phyloP scores from a whole-genome alignment of 306 rosid genomes.

The Calophaca sinica region DNA sequence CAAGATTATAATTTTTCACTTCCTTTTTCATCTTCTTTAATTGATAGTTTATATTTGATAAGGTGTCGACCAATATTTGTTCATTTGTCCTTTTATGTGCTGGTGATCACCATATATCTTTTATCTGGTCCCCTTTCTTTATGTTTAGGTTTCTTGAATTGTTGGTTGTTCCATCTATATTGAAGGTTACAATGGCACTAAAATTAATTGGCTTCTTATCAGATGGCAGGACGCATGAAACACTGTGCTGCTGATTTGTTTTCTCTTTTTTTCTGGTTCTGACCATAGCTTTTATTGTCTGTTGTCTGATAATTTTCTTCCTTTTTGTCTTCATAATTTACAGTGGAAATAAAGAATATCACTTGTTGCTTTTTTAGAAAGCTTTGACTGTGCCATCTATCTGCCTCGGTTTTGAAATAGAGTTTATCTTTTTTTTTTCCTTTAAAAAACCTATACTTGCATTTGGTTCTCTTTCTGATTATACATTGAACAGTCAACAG shows the following conservation, averaged over 20 bases:
- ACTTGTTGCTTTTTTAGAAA: slow-evolving; percentile 19
- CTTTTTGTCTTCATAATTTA: background rate
- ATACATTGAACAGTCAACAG: slow-evolving; percentile 8
- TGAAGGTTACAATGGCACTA: slow-evolving; percentile 12
- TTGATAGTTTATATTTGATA: slow-evolving; percentile 27
- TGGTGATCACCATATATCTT: slow-evolving; percentile 10
- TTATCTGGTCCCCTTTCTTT: slow-evolving; percentile 9
- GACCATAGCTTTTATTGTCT: background rate
- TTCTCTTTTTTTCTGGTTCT: background rate
- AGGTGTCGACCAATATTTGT: slow-evolving; percentile 22
- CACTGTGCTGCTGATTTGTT: slow-evolving; percentile 20
- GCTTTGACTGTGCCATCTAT: slow-evolving; percentile 13
- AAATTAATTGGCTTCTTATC: slow-evolving; percentile 8
- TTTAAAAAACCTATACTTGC: slow-evolving; percentile 4
- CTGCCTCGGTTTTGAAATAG: background rate
- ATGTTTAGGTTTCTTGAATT: slow-evolving; percentile 12
- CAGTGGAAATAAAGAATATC: slow-evolving; percentile 29
- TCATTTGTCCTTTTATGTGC: slow-evolving; percentile 14
- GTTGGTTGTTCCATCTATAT: slow-evolving; percentile 15
- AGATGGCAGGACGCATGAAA: slow-evolving; percentile 21
- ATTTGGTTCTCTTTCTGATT: slow-evolving; percentile 35
- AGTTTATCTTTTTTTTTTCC: background rate
- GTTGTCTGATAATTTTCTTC: no score
- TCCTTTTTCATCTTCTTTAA: slow-evolving; percentile 20
- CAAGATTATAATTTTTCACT: slow-evolving; percentile 47